phyloP scores from a whole-genome alignment of 177 flowering plant species.

The Vitis hybrid region DNA sequence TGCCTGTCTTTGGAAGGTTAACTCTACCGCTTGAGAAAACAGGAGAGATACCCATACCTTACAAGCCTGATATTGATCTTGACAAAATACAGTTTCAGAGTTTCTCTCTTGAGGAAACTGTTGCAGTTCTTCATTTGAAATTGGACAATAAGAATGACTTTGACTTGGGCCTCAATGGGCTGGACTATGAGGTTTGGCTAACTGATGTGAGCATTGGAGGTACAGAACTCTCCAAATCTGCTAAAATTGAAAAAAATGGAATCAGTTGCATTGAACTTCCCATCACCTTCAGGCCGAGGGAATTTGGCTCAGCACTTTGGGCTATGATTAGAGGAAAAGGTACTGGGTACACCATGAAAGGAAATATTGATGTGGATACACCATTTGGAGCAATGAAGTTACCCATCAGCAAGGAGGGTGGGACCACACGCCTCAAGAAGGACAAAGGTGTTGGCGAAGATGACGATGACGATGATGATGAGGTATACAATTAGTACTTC shows the following conservation, averaged over 20 bases:
- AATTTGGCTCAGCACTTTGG: conserved; percentile 94
- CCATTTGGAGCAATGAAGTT: conserved; percentile 94
- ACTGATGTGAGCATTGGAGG: conserved; percentile 73
- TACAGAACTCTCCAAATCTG: conserved; percentile 58
- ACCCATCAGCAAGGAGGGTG: conserved; percentile 87
- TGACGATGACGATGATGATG: conserved; percentile 68
- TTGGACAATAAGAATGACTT: conserved; percentile 90
- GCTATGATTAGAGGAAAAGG: conserved; percentile 93
- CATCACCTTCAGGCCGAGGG: conserved; percentile 88
- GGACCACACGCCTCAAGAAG: conserved; percentile 84
- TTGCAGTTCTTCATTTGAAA: conserved; percentile 76
- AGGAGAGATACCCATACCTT: conserved; percentile 97
- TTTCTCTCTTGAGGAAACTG: conserved; percentile 89
- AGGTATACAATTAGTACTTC: conserved; percentile 31
- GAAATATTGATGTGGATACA: conserved; percentile 73
- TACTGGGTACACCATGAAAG: conserved; percentile 84
- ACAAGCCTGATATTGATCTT: conserved; percentile 87
- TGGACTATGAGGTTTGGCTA: conserved; percentile 86
- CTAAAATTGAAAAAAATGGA: conserved; percentile 66
- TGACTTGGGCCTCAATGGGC: conserved; percentile 68
- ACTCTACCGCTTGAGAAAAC: conserved; percentile 87
- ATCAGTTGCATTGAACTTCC: conserved; percentile 63
- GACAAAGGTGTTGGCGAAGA: conserved; percentile 62
- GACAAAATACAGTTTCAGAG: conserved; percentile 76
- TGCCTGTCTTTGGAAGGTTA: conserved; percentile 83